A percentile compares a stretch with the other conserved stretches of the same genome.
Evolutionary conservation across 352 stramenopile genomes (phyloP).

Genomic region (Globisporangium nunn): DNA sequence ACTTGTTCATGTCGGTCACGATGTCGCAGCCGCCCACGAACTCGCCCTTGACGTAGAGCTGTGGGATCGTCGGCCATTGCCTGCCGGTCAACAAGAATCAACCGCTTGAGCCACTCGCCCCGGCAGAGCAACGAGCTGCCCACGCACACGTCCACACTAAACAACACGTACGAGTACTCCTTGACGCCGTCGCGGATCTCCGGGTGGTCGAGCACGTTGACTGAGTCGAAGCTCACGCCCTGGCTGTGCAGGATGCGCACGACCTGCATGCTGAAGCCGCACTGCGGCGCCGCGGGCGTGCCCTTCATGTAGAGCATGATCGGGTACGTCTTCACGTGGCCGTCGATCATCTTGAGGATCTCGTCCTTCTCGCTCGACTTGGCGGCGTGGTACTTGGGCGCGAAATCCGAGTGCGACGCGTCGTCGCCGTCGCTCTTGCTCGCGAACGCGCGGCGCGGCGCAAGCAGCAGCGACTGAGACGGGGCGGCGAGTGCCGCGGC

Average conservation of each 20-base stretch:
- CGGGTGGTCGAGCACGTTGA: conserved; percentile 98
- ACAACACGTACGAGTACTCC: conserved; percentile 90
- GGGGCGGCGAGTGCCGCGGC: conserved; percentile 1
- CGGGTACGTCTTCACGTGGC: conserved; percentile 86
- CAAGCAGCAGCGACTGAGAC: conserved; percentile 1
- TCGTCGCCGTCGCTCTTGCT: conserved; percentile 30
- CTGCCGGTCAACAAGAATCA: conserved; percentile 6
- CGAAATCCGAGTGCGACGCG: conserved; percentile 86
- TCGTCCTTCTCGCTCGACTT: conserved; percentile 84
- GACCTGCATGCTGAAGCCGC: conserved; percentile 96
- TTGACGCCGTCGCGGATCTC: conserved; percentile 98
- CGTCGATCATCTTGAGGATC: conserved; percentile 88
- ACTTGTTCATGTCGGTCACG: conserved; percentile 92
- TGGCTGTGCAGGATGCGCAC: conserved; percentile 92
- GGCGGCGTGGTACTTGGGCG: conserved; percentile 80
- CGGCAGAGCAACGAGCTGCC: too few relatives aligned
- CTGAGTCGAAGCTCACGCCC: conserved; percentile 93
- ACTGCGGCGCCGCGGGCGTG: conserved; percentile 94
- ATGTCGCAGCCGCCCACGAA: conserved; percentile 99
- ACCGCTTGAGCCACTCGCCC: too few relatives aligned
- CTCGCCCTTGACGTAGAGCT: conserved; percentile 99
- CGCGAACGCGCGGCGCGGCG: conserved; percentile 27
- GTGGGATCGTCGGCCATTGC: conserved; percentile 95
- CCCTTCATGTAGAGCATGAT: conserved; percentile 99
- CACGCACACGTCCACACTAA: too few relatives aligned